A percentile compares a stretch with the other conserved stretches of the same genome.
Conservation (phyloP, 306 rosid species). For the Castanopsis chinensis region DNA sequence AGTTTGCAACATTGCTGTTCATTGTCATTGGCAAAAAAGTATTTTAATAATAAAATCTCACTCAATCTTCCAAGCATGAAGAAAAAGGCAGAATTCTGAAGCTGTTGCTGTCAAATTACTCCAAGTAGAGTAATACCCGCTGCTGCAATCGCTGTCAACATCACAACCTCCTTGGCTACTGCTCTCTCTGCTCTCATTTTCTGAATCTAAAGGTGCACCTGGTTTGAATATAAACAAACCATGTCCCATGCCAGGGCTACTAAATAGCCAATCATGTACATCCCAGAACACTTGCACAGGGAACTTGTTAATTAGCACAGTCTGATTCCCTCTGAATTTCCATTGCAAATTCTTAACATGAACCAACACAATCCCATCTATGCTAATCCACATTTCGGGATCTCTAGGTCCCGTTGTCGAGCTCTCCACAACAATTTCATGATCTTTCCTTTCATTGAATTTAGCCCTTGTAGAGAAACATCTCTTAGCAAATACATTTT, state of each 20-base stretch:
- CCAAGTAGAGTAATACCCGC: conserved; percentile 56
- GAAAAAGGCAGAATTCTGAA: conserved; percentile 56
- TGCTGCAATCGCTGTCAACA: conserved; percentile 53
- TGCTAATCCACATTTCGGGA: conserved; percentile 94
- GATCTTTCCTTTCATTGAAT: conserved; percentile 60
- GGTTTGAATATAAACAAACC: conserved; percentile 85
- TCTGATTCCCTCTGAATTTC: conserved; percentile 91
- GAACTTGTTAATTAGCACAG: conserved; percentile 51
- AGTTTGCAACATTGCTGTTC: conserved; percentile 13
- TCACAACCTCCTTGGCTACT: conserved; percentile 36
- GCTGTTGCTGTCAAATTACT: conserved; percentile 25
- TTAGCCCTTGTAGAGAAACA: conserved; percentile 63
- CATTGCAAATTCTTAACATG: conserved; percentile 86
- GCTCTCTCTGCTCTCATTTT: conserved; percentile 54
- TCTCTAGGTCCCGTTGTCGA: conserved; percentile 52
- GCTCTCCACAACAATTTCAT: conserved; percentile 80
- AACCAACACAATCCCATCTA: conserved; percentile 78
- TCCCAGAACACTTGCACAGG: conserved; percentile 84
- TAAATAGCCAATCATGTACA: conserved; percentile 83
- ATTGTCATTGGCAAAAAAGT: conserved; percentile 6
- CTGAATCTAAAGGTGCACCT: conserved; percentile 43
- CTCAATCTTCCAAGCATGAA: conserved; percentile 68
- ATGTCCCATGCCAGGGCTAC: conserved; percentile 51
- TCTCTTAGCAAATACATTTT: conserved; percentile 78
- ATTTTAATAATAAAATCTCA: conserved; percentile 7